phyloP scores from a whole-genome alignment of 306 rosid genomes.

The Vigna unguiculata region DNA sequence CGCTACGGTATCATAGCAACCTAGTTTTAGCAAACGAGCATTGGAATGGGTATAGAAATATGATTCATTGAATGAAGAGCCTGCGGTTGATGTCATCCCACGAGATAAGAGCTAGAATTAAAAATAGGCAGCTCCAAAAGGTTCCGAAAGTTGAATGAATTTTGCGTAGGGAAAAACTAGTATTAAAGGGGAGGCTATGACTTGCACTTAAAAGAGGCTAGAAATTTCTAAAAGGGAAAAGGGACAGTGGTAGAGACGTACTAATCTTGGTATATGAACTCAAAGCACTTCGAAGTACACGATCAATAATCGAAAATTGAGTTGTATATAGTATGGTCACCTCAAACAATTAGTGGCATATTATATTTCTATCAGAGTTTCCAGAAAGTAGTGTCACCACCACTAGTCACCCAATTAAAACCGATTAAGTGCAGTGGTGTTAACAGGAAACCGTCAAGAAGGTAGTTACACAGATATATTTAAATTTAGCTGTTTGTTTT shows the following conservation, averaged over 20 bases:
- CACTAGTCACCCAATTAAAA: constrained; percentile 14
- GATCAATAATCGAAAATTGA: constrained; percentile 42
- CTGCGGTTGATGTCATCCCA: constrained; percentile 46
- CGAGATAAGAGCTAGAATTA: constrained; percentile 15
- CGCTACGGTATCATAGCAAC: neutral
- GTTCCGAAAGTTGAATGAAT: constrained; percentile 43
- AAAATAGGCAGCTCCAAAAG: constrained; percentile 32
- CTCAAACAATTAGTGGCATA: constrained; percentile 40
- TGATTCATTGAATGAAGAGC: constrained; percentile 40
- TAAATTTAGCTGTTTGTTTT: constrained; percentile 16
- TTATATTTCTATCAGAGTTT: constrained; percentile 13
- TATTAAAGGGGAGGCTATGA: constrained; percentile 34
- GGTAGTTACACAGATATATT: constrained; percentile 7
- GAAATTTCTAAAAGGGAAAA: constrained; percentile 53
- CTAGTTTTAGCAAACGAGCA: constrained; percentile 44
- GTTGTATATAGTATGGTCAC: constrained; percentile 44
- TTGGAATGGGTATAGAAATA: constrained; percentile 44
- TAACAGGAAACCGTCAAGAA: constrained; percentile 5
- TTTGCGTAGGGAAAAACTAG: constrained; percentile 1
- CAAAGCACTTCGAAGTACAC: constrained; percentile 38
- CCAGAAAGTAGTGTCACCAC: neutral
- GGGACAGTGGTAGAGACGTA: constrained; percentile 48
- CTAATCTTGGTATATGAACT: constrained; percentile 42
- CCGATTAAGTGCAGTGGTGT: constrained; percentile 31
- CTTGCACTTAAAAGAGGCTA: constrained; percentile 63